Conservation (phyloP, 441 rosid genomes). For the Croton laevigatus region DNA sequence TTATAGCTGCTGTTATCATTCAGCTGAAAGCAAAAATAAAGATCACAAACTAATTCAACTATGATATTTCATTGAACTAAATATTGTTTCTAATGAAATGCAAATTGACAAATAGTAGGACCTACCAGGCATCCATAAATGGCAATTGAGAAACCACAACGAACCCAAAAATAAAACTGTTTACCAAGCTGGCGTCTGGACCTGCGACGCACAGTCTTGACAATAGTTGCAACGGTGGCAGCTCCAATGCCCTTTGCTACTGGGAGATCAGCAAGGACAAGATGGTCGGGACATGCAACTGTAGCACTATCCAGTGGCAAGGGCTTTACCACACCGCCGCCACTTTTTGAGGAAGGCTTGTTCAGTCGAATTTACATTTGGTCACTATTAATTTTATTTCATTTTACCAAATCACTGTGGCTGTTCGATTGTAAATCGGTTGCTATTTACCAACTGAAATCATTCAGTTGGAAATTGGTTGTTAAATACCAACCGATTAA, state of each 20-base stretch:
- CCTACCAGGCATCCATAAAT: slow-evolving; percentile 95
- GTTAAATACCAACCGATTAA: no score
- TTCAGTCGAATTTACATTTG: slow-evolving; percentile 81
- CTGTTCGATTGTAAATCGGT: no score
- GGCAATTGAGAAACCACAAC: slow-evolving; percentile 94
- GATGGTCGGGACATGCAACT: slow-evolving; percentile 93
- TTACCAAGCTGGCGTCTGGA: slow-evolving; percentile 92
- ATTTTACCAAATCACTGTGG: no score
- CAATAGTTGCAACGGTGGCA: slow-evolving; percentile 55
- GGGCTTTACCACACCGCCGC: slow-evolving; percentile 47
- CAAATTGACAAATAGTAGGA: no score
- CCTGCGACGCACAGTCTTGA: slow-evolving; percentile 73
- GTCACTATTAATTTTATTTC: no score
- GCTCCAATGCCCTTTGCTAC: slow-evolving; percentile 94
- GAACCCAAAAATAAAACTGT: slow-evolving; percentile 92
- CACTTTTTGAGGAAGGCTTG: slow-evolving; percentile 57
- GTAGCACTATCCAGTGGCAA: slow-evolving; percentile 69
- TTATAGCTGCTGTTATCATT: background rate
- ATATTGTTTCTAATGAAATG: background rate
- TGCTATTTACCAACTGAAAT: no score
- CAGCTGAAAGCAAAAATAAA: background rate
- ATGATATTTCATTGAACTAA: background rate
- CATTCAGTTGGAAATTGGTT: no score
- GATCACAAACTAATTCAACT: no score
- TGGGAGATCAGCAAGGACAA: slow-evolving; percentile 93